Percentiles rank a stretch among this genome's conserved stretches.
These are phyloP conservation scores for Dipodascus albidus DNA, from an alignment of 805 yeast species.

Conservation along the genomic window DNA sequence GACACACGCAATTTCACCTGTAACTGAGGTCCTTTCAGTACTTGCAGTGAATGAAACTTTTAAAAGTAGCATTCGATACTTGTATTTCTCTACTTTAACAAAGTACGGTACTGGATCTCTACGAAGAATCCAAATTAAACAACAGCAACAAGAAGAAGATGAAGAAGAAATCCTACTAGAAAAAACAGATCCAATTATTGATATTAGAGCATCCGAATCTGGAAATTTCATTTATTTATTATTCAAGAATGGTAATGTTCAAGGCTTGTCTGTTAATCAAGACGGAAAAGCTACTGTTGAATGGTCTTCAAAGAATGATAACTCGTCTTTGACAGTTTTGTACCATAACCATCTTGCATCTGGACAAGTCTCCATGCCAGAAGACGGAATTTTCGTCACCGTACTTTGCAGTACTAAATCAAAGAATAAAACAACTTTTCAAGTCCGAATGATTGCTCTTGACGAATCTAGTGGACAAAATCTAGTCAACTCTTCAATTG, in stretches of 20 bases:
- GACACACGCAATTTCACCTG: slow-evolving; percentile 1
- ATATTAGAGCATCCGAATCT: not conserved
- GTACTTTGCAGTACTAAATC: slow-evolving; percentile 10
- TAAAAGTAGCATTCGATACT: not conserved
- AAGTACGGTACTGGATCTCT: not conserved
- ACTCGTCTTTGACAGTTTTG: slow-evolving; percentile 4
- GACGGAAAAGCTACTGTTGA: not conserved
- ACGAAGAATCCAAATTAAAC: not conserved
- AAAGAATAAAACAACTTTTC: slow-evolving; percentile 11
- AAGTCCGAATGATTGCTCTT: slow-evolving; percentile 13
- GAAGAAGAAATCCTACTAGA: not conserved
- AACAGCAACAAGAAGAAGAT: not conserved
- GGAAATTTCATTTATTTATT: not conserved
- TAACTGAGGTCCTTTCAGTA: not conserved
- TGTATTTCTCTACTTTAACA: not conserved
- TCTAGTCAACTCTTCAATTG: slow-evolving; percentile 5
- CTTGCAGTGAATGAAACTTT: not conserved
- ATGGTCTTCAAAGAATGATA: not conserved
- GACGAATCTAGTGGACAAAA: slow-evolving; percentile 7
- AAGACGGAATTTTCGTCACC: slow-evolving; percentile 8
- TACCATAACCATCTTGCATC: slow-evolving; percentile 1
- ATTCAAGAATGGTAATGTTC: not conserved
- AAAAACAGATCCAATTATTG: not conserved
- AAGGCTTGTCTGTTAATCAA: not conserved
- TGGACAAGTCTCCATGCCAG: slow-evolving; percentile 4